Conservation (phyloP, 202 grass and related monocot species). For the Zizania palustris region DNA sequence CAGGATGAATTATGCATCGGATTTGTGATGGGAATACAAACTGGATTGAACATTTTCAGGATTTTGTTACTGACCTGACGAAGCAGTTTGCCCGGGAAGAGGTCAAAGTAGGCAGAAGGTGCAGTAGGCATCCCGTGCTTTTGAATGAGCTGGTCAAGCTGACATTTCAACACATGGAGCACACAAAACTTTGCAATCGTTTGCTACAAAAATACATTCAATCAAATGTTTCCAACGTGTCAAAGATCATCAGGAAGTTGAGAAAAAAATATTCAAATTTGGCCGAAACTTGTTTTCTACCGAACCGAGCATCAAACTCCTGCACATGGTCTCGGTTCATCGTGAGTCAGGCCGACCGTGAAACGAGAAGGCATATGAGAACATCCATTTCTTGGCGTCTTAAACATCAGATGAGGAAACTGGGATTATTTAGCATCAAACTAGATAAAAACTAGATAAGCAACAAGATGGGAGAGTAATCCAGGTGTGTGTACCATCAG, state of each 20-base stretch:
- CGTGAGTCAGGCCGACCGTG: conserved; percentile 17
- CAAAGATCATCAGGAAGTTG: not conserved
- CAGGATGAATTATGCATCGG: not conserved
- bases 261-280: not conserved
- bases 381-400: not conserved
- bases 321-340: conserved; percentile 46
- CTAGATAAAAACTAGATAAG: not conserved
- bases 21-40: not conserved
- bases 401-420: not conserved
- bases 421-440: not conserved
- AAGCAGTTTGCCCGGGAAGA: conserved; percentile 9
- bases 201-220: not conserved
- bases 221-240: not conserved
- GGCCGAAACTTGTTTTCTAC: not conserved
- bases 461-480: not conserved
- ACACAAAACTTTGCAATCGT: not conserved
- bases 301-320: not conserved
- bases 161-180: not conserved
- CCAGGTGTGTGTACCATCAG: conserved; percentile 23
- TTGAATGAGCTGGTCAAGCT: not conserved
- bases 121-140: not conserved
- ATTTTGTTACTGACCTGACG: not conserved
- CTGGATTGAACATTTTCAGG: not conserved
- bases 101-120: conserved; percentile 36
- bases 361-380: not conserved